Base-by-base conservation (phyloP, 768 basidiomycete species). In the Leccinum sublutescens region DNA sequence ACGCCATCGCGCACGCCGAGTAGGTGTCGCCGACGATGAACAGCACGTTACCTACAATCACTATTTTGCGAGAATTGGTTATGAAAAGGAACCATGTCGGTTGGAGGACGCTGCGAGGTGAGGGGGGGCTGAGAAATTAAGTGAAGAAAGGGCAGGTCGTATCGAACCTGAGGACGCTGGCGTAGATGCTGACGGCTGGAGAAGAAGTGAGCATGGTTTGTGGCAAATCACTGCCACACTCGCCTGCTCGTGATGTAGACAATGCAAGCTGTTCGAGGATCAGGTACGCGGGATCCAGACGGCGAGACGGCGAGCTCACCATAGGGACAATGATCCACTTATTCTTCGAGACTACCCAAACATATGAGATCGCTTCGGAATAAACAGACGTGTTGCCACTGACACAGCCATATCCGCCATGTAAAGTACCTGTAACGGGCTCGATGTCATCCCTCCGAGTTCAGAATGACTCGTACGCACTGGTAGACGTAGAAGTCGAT, bases 361-460 rank as follows among this genome's bases (percentile, higher is more conserved):
- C 0, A 1, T 1, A 45, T 71, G 49, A 69, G 60, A 56, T 10
- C 9, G 2, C 21, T 6, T 10, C 7, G 8, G 36, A 23, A 43
- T 6, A 11, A n/a, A 17, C 15, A 29, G 52, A 55, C 4, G 4
- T 2, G 43, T 12, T 50, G 19, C 31, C n/a, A 62, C 68, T 56
- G 47, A 71, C 69, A 71, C 47, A 62, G 11, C 70, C 70, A 71
- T 66, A 71, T 61, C 5, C 69, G 60, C 69, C 69, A 71, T 5
- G 68, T 72, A 53, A 71, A 71, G 57, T 71, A 71, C 1, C 69
- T 71, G 43, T 4, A 2, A 17, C 17, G 19, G 29, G 38, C 19
- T 56, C 1, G 53, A 48, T 10, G n/a, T 15, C 15, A 21, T 1
- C 4, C 6, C n/a, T 40, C 5, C 17, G n/a, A 23, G 27, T 12